Evolutionary conservation across 1,284 basidiomycete genomes (phyloP), one percentile per base, ranked within the genome.

Genomic region (Irpex rosettiformis): DNA sequence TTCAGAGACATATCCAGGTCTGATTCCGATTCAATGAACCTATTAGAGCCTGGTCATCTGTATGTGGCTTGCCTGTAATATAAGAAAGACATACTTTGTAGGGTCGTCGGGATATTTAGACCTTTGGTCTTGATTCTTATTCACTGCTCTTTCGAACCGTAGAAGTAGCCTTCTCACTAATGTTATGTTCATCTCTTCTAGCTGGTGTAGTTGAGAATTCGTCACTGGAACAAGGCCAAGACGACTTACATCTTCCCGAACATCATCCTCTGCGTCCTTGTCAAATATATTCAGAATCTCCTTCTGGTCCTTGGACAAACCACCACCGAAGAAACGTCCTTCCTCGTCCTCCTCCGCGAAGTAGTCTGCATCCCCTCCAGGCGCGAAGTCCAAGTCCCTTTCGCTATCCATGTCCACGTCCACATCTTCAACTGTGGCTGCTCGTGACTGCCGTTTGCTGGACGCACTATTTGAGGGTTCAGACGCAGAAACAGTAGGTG

Each of bases 11-110:
- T 78, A 67, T 99, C 94, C 6, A 99, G 82, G 69, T 98, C 94
- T 25, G 93, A 92, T 77, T 99, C 97, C 0, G 97, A 99, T 67
- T 98, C 95, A 68, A 99, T 97, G 77, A 99, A 99, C 72, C 96
- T 96, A 33, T 21, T 2, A 18, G 5, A 8, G 16, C 30, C 3
- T 2, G n/a, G 49, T 51, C 22, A 16, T 45, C 54, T 8, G 21
- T 29, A 25, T 43, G 13, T 40, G n/a, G n/a, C n/a, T n/a, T n/a
- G n/a, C n/a, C n/a, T n/a, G 37, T 40, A 13, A 21, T 25, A 51
- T 48, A 16, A 40, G 25, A 18, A 40, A 18, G 13, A 73, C 84
- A 58, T 65, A 95, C 94, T 91, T 96, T 51, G 93, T 83, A 1
- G 95, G 95, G 65, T 96, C 93, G 60, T 92, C 83, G 0, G 93